Conservation (phyloP, 306 rosid species). For the Cucumis melo region DNA sequence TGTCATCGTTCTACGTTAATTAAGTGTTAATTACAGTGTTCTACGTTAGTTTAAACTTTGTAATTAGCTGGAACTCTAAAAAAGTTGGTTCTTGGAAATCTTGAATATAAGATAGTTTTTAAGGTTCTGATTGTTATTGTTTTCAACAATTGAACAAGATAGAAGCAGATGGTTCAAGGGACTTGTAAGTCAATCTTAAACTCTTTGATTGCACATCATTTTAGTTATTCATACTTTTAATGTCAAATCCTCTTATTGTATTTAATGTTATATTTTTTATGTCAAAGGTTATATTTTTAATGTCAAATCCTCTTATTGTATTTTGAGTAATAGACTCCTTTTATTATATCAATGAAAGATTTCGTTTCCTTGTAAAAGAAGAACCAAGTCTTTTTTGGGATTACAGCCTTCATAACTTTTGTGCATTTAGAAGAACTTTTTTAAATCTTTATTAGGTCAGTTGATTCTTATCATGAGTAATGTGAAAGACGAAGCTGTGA, state of each 20-base stretch:
- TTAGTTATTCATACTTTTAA: background rate
- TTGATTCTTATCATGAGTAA: background rate
- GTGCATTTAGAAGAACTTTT: background rate
- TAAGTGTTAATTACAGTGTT: too few species aligned
- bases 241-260: background rate
- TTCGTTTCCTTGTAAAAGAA: too few species aligned
- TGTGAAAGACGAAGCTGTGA: too few species aligned
- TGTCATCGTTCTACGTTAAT: too few species aligned
- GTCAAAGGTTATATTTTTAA: too few species aligned
- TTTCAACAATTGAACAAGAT: constrained; percentile 50
- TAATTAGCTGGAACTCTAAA: too few species aligned
- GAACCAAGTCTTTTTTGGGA: background rate
- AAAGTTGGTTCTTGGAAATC: too few species aligned
- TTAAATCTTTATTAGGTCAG: background rate
- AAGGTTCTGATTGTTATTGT: constrained; percentile 23
- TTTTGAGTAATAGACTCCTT: too few species aligned
- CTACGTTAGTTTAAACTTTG: too few species aligned
- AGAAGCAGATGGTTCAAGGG: constrained; percentile 64
- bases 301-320: background rate
- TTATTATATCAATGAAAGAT: too few species aligned
- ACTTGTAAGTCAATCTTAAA: constrained; percentile 49
- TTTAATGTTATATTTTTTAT: too few species aligned
- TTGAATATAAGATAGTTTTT: background rate
- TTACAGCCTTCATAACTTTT: background rate
- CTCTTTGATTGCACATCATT: background rate